Conservation (phyloP, 2,329 filamentous ascomycete species). For the Pseudocercospora fijiensis region DNA sequence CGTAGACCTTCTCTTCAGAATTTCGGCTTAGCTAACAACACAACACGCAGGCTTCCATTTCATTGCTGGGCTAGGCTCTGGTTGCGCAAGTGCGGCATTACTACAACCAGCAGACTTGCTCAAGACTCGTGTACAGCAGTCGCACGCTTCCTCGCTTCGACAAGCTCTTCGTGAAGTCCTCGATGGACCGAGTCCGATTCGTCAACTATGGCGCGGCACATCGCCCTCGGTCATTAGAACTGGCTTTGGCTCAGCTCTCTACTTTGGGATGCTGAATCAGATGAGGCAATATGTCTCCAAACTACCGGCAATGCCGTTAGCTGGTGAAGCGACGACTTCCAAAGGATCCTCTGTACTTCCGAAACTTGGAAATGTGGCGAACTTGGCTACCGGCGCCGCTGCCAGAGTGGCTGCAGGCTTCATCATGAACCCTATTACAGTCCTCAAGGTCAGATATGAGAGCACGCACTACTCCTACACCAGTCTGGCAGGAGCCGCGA, state of each 20-base stretch:
- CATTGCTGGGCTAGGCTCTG: slow-evolving; percentile 80
- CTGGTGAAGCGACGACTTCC: slow-evolving; percentile 9
- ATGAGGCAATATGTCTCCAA: slow-evolving; percentile 46
- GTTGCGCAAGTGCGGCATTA: slow-evolving; percentile 81
- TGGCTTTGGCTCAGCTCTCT: slow-evolving; percentile 87
- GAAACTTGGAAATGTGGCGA: slow-evolving; percentile 77
- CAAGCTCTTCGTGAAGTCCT: slow-evolving; percentile 69
- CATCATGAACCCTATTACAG: slow-evolving; percentile 90
- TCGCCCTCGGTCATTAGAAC: slow-evolving; percentile 90
- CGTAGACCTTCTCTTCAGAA: neutral
- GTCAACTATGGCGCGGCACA: slow-evolving; percentile 86
- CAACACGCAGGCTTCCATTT: slow-evolving; percentile 71
- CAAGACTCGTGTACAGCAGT: slow-evolving; percentile 94
- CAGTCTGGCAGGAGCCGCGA: slow-evolving; percentile 69
- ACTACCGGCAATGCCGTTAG: slow-evolving; percentile 27
- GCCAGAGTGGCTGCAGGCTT: slow-evolving; percentile 86
- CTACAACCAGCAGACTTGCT: slow-evolving; percentile 94
- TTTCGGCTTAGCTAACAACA: neutral
- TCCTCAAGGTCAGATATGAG: slow-evolving; percentile 96
- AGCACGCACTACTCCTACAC: slow-evolving; percentile 80
- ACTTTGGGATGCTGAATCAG: slow-evolving; percentile 82
- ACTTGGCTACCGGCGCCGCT: slow-evolving; percentile 78
- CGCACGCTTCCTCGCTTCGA: slow-evolving; percentile 62
- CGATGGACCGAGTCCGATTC: slow-evolving; percentile 63
- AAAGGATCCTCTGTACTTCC: slow-evolving; percentile 68